Percentiles rank a stretch among this genome's conserved stretches.
phyloP scores from a whole-genome alignment of 768 basidiomycete species.

The Mycena rosella region DNA sequence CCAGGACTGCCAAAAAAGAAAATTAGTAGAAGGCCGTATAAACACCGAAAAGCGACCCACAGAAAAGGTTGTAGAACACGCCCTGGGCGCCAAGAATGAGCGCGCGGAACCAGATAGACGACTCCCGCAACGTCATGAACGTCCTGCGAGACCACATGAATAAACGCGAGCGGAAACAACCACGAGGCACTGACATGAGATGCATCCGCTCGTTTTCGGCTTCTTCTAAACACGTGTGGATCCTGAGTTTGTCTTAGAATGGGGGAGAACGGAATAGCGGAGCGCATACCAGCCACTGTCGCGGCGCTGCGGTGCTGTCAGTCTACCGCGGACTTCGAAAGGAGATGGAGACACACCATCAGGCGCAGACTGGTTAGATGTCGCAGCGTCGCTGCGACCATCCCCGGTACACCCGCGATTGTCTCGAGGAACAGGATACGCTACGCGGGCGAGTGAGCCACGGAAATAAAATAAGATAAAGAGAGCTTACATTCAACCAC shows the following conservation, averaged over 20 bases:
- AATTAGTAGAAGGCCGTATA: conserved; percentile 20
- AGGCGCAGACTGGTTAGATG: conserved; percentile 91
- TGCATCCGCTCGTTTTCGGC: conserved; percentile 99
- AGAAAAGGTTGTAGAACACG: conserved; percentile 90
- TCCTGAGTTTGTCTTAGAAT: conserved; percentile 67
- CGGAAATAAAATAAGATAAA: not conserved
- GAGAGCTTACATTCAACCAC: conserved; percentile 76
- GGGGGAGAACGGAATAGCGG: not conserved
- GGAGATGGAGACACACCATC: conserved; percentile 67
- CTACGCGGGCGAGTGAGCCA: conserved; percentile 43
- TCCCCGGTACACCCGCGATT: conserved; percentile 95
- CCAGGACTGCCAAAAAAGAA: conserved; percentile 64
- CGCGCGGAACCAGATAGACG: conserved; percentile 83
- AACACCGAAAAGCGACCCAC: conserved; percentile 54
- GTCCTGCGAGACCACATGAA: conserved; percentile 66
- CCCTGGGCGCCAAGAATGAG: conserved; percentile 93
- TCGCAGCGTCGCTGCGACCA: conserved; percentile 91
- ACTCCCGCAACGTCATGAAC: conserved; percentile 92
- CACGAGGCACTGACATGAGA: conserved; percentile 69
- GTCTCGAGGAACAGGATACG: conserved; percentile 80
- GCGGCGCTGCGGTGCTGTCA: conserved; percentile 52
- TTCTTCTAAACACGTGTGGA: conserved; percentile 93
- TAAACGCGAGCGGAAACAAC: not conserved
- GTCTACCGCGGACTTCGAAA: not conserved
- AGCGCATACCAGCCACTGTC: conserved; percentile 64